Percentiles rank a stretch among this genome's conserved stretches.
phyloP scores from a whole-genome alignment of 2,329 filamentous ascomycete genomes.

The Sporothrix dimorphospora region DNA sequence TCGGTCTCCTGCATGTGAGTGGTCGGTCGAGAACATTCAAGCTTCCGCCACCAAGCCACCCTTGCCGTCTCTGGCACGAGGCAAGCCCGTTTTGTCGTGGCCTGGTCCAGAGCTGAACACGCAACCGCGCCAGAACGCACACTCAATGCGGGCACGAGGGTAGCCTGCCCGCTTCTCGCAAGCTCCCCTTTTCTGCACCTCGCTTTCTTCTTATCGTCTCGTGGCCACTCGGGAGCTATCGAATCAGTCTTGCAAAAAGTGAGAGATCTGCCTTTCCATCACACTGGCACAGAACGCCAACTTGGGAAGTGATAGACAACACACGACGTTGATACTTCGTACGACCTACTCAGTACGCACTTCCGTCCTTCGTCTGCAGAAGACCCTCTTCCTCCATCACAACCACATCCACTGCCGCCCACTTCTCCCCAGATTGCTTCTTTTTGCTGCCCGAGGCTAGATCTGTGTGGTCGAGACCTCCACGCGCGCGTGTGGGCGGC shows the following conservation, averaged over 20 bases:
- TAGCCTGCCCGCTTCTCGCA: background rate
- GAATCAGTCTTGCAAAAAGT: background rate
- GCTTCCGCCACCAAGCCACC: conserved; percentile 11
- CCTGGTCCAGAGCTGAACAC: conserved; percentile 3
- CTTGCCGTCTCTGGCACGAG: conserved; percentile 4
- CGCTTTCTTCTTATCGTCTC: background rate
- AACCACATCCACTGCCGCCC: background rate
- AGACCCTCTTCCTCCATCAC: background rate
- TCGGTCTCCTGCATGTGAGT: conserved; percentile 7
- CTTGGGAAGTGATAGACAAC: conserved; percentile 9
- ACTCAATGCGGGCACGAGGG: background rate
- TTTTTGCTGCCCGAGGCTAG: background rate
- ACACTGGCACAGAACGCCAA: background rate
- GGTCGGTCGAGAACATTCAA: background rate
- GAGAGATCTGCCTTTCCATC: conserved; percentile 10
- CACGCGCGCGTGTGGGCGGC: conserved; percentile 5
- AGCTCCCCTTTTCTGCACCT: background rate
- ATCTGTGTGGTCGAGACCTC: background rate
- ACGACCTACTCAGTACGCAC: background rate
- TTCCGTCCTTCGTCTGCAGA: background rate
- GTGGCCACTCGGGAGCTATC: background rate
- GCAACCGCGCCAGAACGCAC: background rate
- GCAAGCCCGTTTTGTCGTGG: background rate
- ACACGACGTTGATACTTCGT: background rate
- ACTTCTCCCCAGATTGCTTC: background rate